Conservation (phyloP, 306 rosid species). For the Cucumis hystrix region DNA sequence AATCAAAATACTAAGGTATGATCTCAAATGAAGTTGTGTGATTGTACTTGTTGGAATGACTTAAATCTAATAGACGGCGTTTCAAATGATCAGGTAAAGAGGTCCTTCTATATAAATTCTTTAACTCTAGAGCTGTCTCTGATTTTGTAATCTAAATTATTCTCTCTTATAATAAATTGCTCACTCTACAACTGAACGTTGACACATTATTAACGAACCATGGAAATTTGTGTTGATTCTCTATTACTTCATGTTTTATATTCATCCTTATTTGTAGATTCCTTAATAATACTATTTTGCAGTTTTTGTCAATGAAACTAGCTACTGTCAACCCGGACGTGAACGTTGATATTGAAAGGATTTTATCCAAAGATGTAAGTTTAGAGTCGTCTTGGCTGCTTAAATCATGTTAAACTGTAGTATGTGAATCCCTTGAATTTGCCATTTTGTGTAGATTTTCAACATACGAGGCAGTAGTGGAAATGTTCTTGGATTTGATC, state of each 20-base stretch:
- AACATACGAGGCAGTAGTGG: slow-evolving; percentile 44
- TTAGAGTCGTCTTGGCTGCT: background rate
- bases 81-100: too few relatives aligned
- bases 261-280: too few relatives aligned
- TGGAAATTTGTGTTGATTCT: too few relatives aligned
- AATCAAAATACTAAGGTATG: background rate
- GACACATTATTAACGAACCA: too few relatives aligned
- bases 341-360: slow-evolving; percentile 64
- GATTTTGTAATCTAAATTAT: too few relatives aligned
- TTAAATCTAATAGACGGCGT: too few relatives aligned
- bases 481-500: slow-evolving; percentile 38
- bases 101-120: too few relatives aligned
- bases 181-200: too few relatives aligned
- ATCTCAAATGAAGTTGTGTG: background rate
- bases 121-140: too few relatives aligned
- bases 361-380: slow-evolving; percentile 90
- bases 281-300: slow-evolving; percentile 10
- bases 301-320: slow-evolving; percentile 98
- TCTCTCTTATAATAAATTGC: too few relatives aligned
- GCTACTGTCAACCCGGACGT: slow-evolving; percentile 93
- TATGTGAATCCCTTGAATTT: background rate
- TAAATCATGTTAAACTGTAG: background rate
- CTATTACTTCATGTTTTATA: too few relatives aligned
- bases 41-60: background rate
- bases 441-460: slow-evolving; percentile 38